Conservation (phyloP, 2,329 filamentous ascomycete genomes). For the Dactylellina drechsleri region DNA sequence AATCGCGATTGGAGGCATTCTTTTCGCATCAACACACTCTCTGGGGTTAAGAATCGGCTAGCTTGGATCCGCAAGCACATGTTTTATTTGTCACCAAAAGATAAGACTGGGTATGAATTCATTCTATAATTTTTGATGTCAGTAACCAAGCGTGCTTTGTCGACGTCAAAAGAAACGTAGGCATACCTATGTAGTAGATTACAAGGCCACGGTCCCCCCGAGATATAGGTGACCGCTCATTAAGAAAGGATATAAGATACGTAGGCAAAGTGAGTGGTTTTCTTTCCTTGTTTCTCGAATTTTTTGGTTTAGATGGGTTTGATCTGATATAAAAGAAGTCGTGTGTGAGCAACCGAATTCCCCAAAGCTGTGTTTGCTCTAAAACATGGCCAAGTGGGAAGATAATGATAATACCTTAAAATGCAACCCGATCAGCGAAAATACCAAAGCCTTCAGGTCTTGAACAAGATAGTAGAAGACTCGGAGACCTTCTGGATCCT, state of each 20-base stretch:
- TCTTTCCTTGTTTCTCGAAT: not conserved
- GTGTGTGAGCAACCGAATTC: not conserved
- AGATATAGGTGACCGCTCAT: conserved; percentile 41
- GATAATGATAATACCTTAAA: conserved; percentile 75
- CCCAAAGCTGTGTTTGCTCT: too few relatives aligned
- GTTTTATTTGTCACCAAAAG: conserved; percentile 24
- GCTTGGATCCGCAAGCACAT: conserved; percentile 9
- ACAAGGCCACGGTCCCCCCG: conserved; percentile 50
- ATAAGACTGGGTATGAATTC: conserved; percentile 10
- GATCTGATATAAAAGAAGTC: conserved; percentile 20
- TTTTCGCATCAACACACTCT: conserved; percentile 44
- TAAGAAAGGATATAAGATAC: conserved; percentile 18
- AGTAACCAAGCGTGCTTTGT: conserved; percentile 5
- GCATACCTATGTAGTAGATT: conserved; percentile 41
- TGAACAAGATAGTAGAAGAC: conserved; percentile 99
- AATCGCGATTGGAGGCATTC: not conserved
- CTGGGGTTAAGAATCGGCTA: conserved; percentile 28
- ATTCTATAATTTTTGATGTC: conserved; percentile 29
- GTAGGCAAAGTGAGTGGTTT: not conserved
- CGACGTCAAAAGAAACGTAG: conserved; percentile 3
- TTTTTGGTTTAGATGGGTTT: conserved; percentile 43
- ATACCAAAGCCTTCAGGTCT: conserved; percentile 94
- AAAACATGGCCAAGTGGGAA: not conserved
- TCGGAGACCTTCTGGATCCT: conserved; percentile 91
- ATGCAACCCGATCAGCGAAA: conserved; percentile 93